phyloP scores from a whole-genome alignment of 2,329 filamentous ascomycete species.

The Bertia moriformis region DNA sequence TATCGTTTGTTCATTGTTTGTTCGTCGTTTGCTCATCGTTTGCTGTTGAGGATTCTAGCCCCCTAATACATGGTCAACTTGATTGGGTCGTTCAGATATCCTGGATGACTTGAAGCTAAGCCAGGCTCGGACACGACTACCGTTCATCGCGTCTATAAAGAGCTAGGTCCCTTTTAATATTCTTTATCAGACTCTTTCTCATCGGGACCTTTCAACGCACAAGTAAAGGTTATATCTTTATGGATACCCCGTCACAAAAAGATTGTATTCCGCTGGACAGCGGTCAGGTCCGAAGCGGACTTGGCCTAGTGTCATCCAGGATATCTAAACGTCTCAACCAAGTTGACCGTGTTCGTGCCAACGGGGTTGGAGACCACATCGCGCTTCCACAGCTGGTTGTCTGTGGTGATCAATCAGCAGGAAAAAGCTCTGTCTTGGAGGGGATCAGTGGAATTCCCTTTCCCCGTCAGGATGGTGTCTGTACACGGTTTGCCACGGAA shows the following conservation, averaged over 20 bases:
- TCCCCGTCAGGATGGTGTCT: conserved; percentile 8
- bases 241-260: neutral
- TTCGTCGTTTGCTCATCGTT: no score
- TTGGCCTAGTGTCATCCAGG: neutral
- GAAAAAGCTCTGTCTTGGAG: conserved; percentile 10
- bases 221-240: neutral
- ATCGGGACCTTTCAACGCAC: neutral
- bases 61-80: neutral
- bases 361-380: conserved; percentile 6
- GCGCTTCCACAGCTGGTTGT: conserved; percentile 9
- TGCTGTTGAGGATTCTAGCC: neutral
- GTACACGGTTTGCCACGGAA: conserved; percentile 10
- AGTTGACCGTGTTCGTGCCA: conserved; percentile 6
- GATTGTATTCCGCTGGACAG: neutral
- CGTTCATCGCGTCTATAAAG: neutral
- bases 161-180: neutral
- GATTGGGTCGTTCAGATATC: neutral
- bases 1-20: no score
- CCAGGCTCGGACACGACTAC: neutral
- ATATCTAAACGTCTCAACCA: conserved; percentile 3
- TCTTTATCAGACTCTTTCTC: neutral
- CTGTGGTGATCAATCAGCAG: conserved; percentile 9
- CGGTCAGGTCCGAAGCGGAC: neutral
- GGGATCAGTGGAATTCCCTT: conserved; percentile 9
- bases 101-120: neutral